Percentiles rank a stretch among this genome's conserved stretches.
Conservation (phyloP, 768 basidiomycete genomes). For the Xerocomus spinulosus region DNA sequence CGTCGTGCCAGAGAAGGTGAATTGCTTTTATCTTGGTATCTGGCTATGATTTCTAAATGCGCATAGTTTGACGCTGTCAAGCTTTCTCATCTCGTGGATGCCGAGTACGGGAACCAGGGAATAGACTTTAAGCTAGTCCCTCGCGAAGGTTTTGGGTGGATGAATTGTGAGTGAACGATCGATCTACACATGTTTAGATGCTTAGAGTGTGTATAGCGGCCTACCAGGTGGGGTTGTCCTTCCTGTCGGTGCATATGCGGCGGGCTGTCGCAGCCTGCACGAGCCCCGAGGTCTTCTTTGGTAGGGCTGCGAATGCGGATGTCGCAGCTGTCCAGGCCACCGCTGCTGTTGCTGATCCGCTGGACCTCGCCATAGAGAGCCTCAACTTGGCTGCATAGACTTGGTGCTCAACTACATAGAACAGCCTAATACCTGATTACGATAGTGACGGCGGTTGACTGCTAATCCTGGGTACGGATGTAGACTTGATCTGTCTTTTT, state of each 20-base stretch:
- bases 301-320: constrained; percentile 37
- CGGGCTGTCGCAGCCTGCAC: constrained; percentile 94
- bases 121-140: constrained; percentile 98
- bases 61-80: constrained; percentile 90
- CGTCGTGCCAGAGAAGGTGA: constrained; percentile 92
- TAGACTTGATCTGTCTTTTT: background rate
- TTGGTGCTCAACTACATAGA: constrained; percentile 3
- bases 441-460: constrained; percentile 1
- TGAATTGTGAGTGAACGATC: constrained; percentile 64
- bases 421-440: constrained; percentile 12
- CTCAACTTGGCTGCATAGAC: constrained; percentile 30
- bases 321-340: constrained; percentile 33
- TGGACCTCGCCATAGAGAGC: constrained; percentile 61
- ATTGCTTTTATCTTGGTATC: background rate
- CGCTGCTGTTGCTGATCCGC: constrained; percentile 46
- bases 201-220: constrained; percentile 52
- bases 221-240: constrained; percentile 94
- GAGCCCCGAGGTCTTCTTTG: constrained; percentile 87
- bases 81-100: constrained; percentile 92
- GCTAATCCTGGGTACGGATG: constrained; percentile 5
- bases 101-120: constrained; percentile 95
- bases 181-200: background rate
- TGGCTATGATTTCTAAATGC: background rate
- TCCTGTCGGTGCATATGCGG: constrained; percentile 90
- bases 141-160: constrained; percentile 98